Conservation (phyloP, 495 filamentous ascomycete species). For the Penicillium manginii region DNA sequence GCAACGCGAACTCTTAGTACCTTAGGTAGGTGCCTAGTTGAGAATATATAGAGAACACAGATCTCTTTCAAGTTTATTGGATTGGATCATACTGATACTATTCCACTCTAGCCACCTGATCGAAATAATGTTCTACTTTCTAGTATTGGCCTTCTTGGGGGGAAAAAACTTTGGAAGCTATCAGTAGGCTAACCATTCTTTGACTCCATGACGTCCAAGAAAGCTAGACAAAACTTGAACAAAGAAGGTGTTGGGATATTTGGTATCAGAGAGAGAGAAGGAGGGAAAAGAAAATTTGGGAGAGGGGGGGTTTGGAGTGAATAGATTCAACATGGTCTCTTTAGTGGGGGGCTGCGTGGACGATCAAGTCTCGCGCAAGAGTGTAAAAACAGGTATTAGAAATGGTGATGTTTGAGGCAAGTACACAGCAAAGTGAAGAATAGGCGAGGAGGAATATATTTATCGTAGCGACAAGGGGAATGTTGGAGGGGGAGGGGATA, state of each 20-base stretch:
- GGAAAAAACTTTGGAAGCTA: background rate
- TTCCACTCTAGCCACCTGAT: too few relatives aligned
- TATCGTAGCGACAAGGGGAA: slow-evolving; percentile 35
- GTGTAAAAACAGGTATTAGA: slow-evolving; percentile 25
- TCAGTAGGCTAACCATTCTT: slow-evolving; percentile 44
- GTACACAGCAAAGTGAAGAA: slow-evolving; percentile 18
- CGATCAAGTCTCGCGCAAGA: slow-evolving; percentile 3
- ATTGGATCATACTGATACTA: too few relatives aligned
- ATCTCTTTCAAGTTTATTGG: too few relatives aligned
- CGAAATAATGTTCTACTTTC: too few relatives aligned
- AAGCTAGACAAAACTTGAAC: slow-evolving; percentile 35
- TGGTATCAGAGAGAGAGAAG: slow-evolving; percentile 32
- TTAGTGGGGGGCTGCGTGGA: slow-evolving; percentile 5
- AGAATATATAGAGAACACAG: too few relatives aligned
- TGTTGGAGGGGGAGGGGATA: slow-evolving; percentile 16
- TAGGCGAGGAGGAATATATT: slow-evolving; percentile 34
- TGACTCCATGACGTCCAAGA: slow-evolving; percentile 8
- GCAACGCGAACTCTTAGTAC: too few relatives aligned
- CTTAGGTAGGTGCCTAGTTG: too few relatives aligned
- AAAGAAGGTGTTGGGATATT: slow-evolving; percentile 31
- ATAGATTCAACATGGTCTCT: slow-evolving; percentile 16
- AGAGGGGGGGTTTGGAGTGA: slow-evolving; percentile 1
- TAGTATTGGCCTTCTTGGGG: background rate
- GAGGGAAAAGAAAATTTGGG: slow-evolving; percentile 5
- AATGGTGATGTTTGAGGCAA: slow-evolving; percentile 16